Conservation (phyloP, 305 asterid species). For the Rubia balearica region DNA sequence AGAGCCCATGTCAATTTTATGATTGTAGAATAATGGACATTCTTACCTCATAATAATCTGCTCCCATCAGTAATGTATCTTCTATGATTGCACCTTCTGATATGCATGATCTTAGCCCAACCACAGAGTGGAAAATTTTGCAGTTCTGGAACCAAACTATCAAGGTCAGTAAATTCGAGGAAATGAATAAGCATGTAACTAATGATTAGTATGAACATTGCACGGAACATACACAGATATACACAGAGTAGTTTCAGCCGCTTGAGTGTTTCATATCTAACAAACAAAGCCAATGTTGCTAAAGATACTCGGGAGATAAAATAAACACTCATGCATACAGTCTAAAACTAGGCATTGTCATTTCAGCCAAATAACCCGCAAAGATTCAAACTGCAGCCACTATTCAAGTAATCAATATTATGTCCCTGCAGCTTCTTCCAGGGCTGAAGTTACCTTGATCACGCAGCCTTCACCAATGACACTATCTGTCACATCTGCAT, state of each 20-base stretch:
- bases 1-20: not conserved
- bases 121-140: constrained; percentile 89
- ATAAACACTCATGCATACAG: not conserved
- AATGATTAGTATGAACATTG: not conserved
- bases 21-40: not conserved
- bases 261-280: not conserved
- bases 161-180: not conserved
- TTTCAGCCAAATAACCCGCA: not conserved
- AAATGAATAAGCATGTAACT: constrained; percentile 2
- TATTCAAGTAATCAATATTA: not conserved
- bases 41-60: constrained; percentile 87
- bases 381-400: not conserved
- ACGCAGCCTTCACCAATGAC: constrained; percentile 97
- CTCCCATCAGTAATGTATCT: constrained; percentile 85
- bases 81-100: constrained; percentile 90
- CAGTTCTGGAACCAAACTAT: constrained; percentile 54
- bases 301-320: not conserved
- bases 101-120: constrained; percentile 90
- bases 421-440: not conserved
- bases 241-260: not conserved
- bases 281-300: not conserved
- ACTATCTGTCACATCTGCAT: constrained; percentile 93
- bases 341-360: not conserved
- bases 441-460: constrained; percentile 49
- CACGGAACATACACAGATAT: not conserved